Evolutionary conservation across 345 rosid genomes (phyloP), one percentile per base, ranked within the genome.

Genomic region (Lumnitzera littorea): DNA sequence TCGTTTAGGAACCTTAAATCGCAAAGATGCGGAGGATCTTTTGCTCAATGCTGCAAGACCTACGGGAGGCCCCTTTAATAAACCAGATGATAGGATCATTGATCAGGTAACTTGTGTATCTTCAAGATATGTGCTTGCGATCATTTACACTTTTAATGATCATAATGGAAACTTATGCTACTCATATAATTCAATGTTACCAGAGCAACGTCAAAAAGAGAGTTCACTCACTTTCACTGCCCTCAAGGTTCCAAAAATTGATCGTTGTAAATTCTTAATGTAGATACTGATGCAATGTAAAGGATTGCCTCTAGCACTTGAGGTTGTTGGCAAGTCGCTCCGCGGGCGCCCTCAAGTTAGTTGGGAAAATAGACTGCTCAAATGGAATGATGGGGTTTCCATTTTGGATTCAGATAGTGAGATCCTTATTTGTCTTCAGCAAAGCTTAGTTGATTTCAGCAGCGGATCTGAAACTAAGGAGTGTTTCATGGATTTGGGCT

Each of bases 401-500:
- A 15, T 81, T 49, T 60, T 80, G 20, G 68, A 58, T 9, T 66
- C 50, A 13, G 13, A 60, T 14, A 5, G 0, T 20, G 77, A 76
- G 2, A 67, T 86, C 62, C 67, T 76, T 29, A 3, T 51, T 15
- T 55, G 79, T 70, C 86, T 89, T 12, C 58, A 66, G 31, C 81
- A 68, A 51, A 86, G 89, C 66, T 68, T 88, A 57, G 52, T 67
- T 56, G 67, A 74, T 27, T 56, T 85, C 48, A 53, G 69, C 24
- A 11, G 24, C 13, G 15, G 47, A 50, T 56, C 23, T 62, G 20
- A 12, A 24, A 14, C 66, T 2, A 76, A 73, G 70, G 78, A 85
- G 41, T 85, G 89, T 57, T 88, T 69, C 76, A 59, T 80, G 74
- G 91, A 85, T 64, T 63, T 85, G 24, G 80, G 88, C 2, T 78